Evolutionary conservation across 768 basidiomycete species (phyloP).

Genomic region (Kwoniella newhampshirensis): DNA sequence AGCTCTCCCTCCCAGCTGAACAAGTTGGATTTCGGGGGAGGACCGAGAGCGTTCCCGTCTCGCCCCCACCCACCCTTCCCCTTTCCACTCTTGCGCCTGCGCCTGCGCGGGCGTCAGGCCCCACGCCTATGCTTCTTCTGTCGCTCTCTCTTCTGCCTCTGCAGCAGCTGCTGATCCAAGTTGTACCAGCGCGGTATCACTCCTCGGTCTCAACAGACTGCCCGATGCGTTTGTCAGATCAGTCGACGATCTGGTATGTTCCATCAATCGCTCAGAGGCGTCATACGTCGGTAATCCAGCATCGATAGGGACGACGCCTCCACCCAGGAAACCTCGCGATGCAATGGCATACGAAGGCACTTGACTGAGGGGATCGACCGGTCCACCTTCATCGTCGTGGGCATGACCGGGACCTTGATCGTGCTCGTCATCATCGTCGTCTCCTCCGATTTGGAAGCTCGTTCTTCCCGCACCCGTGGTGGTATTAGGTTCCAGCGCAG

Average conservation of each 20-base stretch:
- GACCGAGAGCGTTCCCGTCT: too few relatives aligned
- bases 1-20: too few relatives aligned
- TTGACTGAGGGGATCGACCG: constrained; percentile 61
- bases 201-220: constrained; percentile 26
- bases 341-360: constrained; percentile 84
- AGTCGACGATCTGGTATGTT: constrained; percentile 20
- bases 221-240: constrained; percentile 11
- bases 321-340: constrained; percentile 80
- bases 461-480: background rate
- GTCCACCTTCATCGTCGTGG: constrained; percentile 23
- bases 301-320: constrained; percentile 81
- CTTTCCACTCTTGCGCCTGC: too few relatives aligned
- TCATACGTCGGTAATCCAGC: constrained; percentile 83
- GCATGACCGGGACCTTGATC: constrained; percentile 7
- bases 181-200: constrained; percentile 42
- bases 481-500: background rate
- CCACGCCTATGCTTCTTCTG: constrained; percentile 17
- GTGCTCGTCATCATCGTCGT: constrained; percentile 7
- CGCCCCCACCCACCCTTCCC: too few relatives aligned
- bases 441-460: constrained; percentile 8
- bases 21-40: too few relatives aligned
- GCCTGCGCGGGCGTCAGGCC: too few relatives aligned
- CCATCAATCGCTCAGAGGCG: constrained; percentile 58
- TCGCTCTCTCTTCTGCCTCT: constrained; percentile 32
- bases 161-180: constrained; percentile 30